phyloP scores from a whole-genome alignment of 441 rosid genomes.

The Omphalea diandra region DNA sequence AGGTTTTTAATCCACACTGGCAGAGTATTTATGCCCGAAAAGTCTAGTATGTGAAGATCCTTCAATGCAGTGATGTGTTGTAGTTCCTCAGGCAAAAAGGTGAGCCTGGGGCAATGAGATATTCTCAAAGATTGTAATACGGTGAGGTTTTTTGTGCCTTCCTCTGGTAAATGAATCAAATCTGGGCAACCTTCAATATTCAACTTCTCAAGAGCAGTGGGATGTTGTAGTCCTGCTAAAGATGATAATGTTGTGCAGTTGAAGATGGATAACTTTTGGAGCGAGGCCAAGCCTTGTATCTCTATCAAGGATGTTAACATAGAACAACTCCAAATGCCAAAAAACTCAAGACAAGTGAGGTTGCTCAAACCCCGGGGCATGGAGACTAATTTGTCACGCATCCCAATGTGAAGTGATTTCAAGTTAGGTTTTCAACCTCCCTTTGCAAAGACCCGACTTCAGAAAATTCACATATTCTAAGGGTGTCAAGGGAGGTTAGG shows the following conservation, averaged over 20 bases:
- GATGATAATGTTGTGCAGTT: not conserved
- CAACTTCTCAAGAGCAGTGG: slow-evolving; percentile 10
- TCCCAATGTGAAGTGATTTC: slow-evolving; percentile 8
- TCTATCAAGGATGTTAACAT: slow-evolving; percentile 9
- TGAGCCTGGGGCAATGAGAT: slow-evolving; percentile 5
- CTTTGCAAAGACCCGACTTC: slow-evolving; percentile 1
- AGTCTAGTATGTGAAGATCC: slow-evolving; percentile 8
- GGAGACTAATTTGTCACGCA: not conserved
- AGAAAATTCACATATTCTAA: slow-evolving; percentile 1
- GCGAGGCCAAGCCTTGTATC: not conserved
- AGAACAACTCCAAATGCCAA: slow-evolving; percentile 4
- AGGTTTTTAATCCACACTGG: slow-evolving; percentile 2
- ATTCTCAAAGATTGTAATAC: slow-evolving; percentile 3
- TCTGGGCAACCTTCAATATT: slow-evolving; percentile 5
- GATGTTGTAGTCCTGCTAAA: slow-evolving; percentile 9
- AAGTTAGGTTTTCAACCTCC: slow-evolving; percentile 6
- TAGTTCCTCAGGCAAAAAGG: not conserved
- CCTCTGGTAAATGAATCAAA: not conserved
- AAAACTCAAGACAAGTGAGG: not conserved
- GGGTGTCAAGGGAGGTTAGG: not conserved
- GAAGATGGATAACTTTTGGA: not conserved
- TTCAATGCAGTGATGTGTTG: slow-evolving; percentile 9
- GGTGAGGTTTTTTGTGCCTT: not conserved
- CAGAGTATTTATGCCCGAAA: not conserved
- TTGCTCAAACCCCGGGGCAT: slow-evolving; percentile 1